Evolutionary conservation across 2,329 filamentous ascomycete species (phyloP).

Genomic region (Diaporthe aspalathi): DNA sequence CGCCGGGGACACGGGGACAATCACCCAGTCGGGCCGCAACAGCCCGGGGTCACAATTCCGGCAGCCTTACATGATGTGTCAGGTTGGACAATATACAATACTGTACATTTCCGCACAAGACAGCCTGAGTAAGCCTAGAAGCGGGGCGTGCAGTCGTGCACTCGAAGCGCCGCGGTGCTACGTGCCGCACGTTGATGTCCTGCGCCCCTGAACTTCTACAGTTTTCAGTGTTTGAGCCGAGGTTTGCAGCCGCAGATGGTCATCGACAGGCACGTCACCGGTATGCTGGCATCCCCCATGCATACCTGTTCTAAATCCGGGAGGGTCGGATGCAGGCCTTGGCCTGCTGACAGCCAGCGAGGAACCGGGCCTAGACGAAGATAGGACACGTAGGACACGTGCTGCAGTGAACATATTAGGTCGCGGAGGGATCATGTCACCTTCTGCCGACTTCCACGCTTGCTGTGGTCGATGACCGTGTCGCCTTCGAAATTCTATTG

Average conservation of each 20-base stretch:
- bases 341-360: neutral
- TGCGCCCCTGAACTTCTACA: neutral
- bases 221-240: too few relatives aligned
- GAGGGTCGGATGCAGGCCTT: neutral
- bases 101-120: neutral
- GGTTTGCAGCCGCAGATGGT: neutral
- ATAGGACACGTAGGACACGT: too few relatives aligned
- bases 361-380: neutral
- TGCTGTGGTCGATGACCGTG: neutral
- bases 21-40: neutral
- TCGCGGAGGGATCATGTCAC: neutral
- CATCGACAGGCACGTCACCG: too few relatives aligned
- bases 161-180: neutral
- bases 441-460: neutral
- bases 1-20: too few relatives aligned
- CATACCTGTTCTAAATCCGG: constrained; percentile 1
- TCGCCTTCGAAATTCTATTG: neutral
- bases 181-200: neutral
- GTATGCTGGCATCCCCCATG: neutral
- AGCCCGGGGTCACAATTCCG: neutral
- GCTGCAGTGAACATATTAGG: too few relatives aligned
- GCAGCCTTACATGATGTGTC: neutral
- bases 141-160: neutral
- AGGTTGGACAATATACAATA: neutral
- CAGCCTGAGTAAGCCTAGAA: neutral